phyloP scores from a whole-genome alignment of 441 rosid species.

The Syzygium syzygioides region DNA sequence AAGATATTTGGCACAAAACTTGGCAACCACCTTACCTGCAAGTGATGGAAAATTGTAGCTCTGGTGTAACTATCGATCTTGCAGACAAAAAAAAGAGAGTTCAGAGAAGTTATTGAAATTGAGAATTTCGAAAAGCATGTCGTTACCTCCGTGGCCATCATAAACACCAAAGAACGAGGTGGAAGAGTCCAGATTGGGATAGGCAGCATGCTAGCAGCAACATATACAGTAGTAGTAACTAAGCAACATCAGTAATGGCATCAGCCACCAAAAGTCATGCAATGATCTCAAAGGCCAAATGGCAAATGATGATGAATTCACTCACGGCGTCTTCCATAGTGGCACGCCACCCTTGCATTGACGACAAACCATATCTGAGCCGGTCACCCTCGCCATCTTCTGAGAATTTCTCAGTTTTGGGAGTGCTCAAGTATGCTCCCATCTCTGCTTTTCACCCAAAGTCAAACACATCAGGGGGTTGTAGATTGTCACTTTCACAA shows the following conservation, averaged over 20 bases:
- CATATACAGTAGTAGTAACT: constrained; percentile 13
- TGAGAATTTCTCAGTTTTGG: constrained; percentile 86
- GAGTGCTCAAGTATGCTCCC: constrained; percentile 93
- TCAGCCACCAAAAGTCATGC: neutral
- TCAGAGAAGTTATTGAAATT: neutral
- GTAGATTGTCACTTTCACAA: neutral
- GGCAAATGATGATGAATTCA: neutral
- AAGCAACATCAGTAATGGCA: neutral
- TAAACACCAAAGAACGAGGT: constrained; percentile 93
- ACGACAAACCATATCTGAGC: constrained; percentile 83
- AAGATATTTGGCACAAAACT: constrained; percentile 84
- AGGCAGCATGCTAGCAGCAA: constrained; percentile 43
- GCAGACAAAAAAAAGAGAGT: constrained; percentile 2
- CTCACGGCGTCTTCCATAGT: constrained; percentile 99
- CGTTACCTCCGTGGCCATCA: constrained; percentile 99
- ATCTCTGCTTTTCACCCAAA: constrained; percentile 25
- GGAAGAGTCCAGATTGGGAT: constrained; percentile 63
- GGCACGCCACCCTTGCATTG: constrained; percentile 99
- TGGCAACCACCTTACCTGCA: constrained; percentile 89
- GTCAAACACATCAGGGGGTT: neutral
- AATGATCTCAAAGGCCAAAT: neutral
- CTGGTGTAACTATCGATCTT: neutral
- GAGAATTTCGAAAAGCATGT: neutral
- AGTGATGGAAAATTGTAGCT: neutral
- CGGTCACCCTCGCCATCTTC: constrained; percentile 77